Base-by-base conservation (phyloP, 73 alveolate species). In the Breviolum minutum region DNA sequence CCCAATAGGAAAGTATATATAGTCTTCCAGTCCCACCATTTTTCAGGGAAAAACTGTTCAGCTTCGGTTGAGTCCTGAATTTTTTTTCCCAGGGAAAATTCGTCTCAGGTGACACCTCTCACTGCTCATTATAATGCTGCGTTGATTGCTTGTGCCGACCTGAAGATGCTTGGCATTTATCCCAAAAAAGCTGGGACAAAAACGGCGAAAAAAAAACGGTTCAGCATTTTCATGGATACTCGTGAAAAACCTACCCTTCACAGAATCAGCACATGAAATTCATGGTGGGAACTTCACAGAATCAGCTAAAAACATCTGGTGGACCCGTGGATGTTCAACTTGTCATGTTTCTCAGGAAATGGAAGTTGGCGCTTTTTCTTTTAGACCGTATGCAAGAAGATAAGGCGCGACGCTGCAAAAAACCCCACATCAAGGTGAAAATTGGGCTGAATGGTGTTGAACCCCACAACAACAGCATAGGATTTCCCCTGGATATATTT, bases 71-170 rank as follows among this genome's bases (percentile, higher is more conserved):
- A 0, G 54, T 40, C 54, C 5, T 40, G 54, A 40, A 2, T 40
- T 40, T 40, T 40, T 40, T 40, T 40, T 40, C 54, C 54, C 54
- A 40, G 5, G 54, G 54, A n/a, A n/a, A n/a, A n/a, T 40, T 40
- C 54, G 54, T 40, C 3, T 30, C 69, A 84, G 94, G 94, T 86
- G 63, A 86, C 80, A 11, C 94, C 94, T 27, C 48, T 86, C 27
- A n/a, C 94, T 63, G 94, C 94, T 6, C 94, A 86, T 63, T 86
- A 86, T 79, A 86, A 86, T 27, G 81, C 79, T 11, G 94, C 94
- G 30, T 63, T 86, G 62, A 63, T 63, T 7, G 94, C 81, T 6
- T 63, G 94, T 16, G 29, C 30, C 27, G 79, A 86, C 29, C 40
- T n/a, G 29, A 61, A 27, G 94, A 22, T 83, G 64, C 92, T 83